Percentiles rank a stretch among this genome's conserved stretches.
Conservation (phyloP, 1,139 yeast genomes). For the Pichia sp. region DNA sequence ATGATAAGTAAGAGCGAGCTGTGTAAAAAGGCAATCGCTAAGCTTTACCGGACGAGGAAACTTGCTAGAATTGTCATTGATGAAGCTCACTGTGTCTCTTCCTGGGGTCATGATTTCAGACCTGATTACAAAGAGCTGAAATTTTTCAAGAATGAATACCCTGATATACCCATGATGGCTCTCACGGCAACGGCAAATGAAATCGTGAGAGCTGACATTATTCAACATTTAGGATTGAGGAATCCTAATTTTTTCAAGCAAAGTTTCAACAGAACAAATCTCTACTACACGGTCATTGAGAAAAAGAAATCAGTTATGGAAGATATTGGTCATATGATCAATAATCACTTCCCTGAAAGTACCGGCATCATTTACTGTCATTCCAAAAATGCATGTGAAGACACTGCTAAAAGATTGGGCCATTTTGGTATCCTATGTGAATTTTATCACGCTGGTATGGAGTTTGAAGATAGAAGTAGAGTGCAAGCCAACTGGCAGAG, state of each 20-base stretch:
- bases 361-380: conserved; percentile 94
- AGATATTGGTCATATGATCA: conserved; percentile 54
- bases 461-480: conserved; percentile 59
- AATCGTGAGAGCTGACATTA: conserved; percentile 80
- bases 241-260: conserved; percentile 53
- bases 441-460: conserved; percentile 93
- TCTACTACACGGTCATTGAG: conserved; percentile 68
- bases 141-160: conserved; percentile 64
- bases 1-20: conserved; percentile 77
- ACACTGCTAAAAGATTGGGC: conserved; percentile 56
- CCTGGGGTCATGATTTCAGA: conserved; percentile 99
- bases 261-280: conserved; percentile 85
- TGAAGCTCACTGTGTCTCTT: conserved; percentile 97
- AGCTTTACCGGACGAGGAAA: conserved; percentile 44
- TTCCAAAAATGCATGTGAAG: conserved; percentile 84
- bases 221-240: conserved; percentile 58
- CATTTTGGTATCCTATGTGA: conserved; percentile 59
- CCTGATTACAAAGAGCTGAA: conserved; percentile 88
- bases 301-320: conserved; percentile 54
- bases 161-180: conserved; percentile 88
- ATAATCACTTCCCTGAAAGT: conserved; percentile 42
- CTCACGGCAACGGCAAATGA: conserved; percentile 97
- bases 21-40: conserved; percentile 57
- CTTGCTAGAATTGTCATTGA: conserved; percentile 90
- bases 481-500: conserved; percentile 82